Percentiles rank a stretch among this genome's conserved stretches.
Evolutionary conservation across 1,284 basidiomycete species (phyloP).

Genomic region (Moesziomyces sp.): DNA sequence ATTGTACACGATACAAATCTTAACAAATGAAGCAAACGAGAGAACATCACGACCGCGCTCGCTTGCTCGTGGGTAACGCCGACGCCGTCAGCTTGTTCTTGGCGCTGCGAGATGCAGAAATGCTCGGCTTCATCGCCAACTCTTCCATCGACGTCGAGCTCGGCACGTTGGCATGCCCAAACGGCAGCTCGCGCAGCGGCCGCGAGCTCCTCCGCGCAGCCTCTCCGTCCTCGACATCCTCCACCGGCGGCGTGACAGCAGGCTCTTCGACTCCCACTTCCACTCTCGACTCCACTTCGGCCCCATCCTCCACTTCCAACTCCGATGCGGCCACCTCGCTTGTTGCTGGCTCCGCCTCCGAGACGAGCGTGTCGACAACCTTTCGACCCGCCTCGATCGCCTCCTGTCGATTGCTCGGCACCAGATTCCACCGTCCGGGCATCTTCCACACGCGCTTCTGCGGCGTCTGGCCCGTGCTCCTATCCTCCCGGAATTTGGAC

Average conservation of each 20-base stretch:
- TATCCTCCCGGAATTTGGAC: conserved; percentile 27
- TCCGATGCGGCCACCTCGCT: conserved; percentile 18
- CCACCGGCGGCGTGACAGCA: background rate
- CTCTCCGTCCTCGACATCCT: too few relatives aligned
- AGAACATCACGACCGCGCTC: conserved; percentile 24
- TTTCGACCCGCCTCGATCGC: conserved; percentile 45
- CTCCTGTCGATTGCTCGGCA: conserved; percentile 40
- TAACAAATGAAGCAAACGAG: background rate
- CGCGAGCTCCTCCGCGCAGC: conserved; percentile 4
- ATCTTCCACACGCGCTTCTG: conserved; percentile 46
- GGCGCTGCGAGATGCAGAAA: conserved; percentile 15
- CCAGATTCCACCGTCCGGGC: conserved; percentile 41
- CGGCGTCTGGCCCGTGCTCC: conserved; percentile 55
- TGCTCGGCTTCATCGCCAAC: conserved; percentile 6
- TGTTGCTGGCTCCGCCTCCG: background rate
- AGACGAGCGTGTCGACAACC: conserved; percentile 13
- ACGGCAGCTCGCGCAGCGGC: conserved; percentile 29
- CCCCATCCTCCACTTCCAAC: background rate
- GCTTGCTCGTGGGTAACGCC: conserved; percentile 32
- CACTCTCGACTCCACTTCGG: background rate
- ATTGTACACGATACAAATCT: conserved; percentile 1
- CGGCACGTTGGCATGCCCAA: conserved; percentile 34
- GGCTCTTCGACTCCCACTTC: background rate
- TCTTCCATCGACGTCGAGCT: conserved; percentile 16
- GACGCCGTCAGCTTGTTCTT: conserved; percentile 40